Conservation (phyloP, 2,329 filamentous ascomycete species). For the Penicillium nordicum region DNA sequence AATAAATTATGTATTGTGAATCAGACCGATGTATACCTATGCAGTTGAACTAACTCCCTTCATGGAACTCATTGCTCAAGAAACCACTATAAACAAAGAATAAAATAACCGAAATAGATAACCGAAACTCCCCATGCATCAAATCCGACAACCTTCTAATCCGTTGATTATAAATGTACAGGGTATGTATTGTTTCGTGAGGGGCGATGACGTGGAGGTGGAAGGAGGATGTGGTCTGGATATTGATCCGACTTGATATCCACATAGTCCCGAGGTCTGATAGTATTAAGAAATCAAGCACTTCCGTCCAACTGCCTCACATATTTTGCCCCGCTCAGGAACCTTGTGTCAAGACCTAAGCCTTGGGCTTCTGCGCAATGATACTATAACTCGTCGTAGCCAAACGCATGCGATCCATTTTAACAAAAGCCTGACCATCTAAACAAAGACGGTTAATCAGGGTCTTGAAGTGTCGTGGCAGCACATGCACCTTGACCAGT, state of each 20-base stretch:
- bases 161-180: not conserved
- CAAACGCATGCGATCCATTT: constrained; percentile 55
- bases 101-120: not conserved
- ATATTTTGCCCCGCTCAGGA: not conserved
- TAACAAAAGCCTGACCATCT: constrained; percentile 54
- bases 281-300: not conserved
- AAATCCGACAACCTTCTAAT: not conserved
- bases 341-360: not conserved
- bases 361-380: constrained; percentile 48
- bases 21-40: not conserved
- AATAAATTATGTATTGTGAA: not conserved
- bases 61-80: not conserved
- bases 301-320: not conserved
- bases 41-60: not conserved
- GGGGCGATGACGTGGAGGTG: not conserved
- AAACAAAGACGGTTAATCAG: constrained; percentile 53
- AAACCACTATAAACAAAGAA: not conserved
- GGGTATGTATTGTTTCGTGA: not conserved
- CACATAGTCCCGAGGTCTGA: too few species aligned
- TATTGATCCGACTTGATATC: not conserved
- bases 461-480: constrained; percentile 53
- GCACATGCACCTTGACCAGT: constrained; percentile 46
- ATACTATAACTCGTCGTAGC: constrained; percentile 54
- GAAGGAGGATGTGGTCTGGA: not conserved
- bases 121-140: not conserved